Evolutionary conservation across 1,139 yeast species (phyloP).

Genomic region (Taphrina sp.): DNA sequence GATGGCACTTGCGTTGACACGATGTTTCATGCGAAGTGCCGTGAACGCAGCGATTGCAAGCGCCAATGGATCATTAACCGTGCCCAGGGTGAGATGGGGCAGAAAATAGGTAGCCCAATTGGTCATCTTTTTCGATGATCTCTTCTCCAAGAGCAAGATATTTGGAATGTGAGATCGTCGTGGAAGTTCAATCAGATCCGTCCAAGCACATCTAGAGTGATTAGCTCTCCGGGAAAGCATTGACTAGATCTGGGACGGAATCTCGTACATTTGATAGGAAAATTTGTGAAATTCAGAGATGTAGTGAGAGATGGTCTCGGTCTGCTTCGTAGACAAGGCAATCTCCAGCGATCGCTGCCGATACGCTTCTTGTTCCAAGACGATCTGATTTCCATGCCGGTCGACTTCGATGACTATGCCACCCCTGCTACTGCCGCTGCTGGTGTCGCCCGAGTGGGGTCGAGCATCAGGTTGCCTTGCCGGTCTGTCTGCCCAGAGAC

Average conservation of each 20-base stretch:
- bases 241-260: too few relatives aligned
- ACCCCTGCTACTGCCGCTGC: background rate
- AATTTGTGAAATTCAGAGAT: conserved; percentile 11
- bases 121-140: conserved; percentile 7
- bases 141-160: conserved; percentile 3
- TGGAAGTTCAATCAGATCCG: conserved; percentile 20
- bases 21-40: conserved; percentile 14
- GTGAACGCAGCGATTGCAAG: conserved; percentile 24
- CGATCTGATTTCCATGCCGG: background rate
- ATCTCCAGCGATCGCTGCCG: background rate
- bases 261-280: conserved; percentile 9
- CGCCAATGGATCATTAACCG: conserved; percentile 14
- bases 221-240: background rate
- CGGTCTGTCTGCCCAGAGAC: background rate
- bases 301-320: conserved; percentile 5
- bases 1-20: conserved; percentile 1
- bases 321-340: conserved; percentile 14
- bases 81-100: conserved; percentile 22
- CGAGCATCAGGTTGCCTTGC: background rate
- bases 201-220: conserved; percentile 13
- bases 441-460: background rate
- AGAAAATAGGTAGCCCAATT: conserved; percentile 28
- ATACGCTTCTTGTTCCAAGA: background rate
- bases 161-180: conserved; percentile 15
- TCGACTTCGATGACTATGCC: background rate